These are phyloP conservation scores for Candida xiaguanensis DNA, from an alignment of 805 yeast genomes.

Conservation along the genomic window DNA sequence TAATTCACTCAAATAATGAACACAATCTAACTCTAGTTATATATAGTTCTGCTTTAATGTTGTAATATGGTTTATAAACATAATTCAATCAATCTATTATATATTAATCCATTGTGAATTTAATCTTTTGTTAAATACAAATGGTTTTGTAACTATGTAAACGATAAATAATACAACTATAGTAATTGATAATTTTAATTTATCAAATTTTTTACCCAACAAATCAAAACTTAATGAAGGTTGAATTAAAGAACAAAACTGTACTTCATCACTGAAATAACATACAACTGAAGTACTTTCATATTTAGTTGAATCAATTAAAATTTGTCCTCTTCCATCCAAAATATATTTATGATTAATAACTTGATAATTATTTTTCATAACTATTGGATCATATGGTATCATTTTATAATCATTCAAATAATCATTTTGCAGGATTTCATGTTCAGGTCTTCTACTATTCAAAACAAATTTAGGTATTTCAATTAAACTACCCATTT, in stretches of 20 bases:
- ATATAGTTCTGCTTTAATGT: too few species aligned
- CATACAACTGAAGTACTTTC: conserved; percentile 82
- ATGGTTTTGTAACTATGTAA: conserved; percentile 51
- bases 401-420: conserved; percentile 52
- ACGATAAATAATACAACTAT: conserved; percentile 47
- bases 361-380: conserved; percentile 30
- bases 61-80: too few species aligned
- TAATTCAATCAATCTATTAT: neutral
- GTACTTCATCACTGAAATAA: conserved; percentile 53
- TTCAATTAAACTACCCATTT: conserved; percentile 57
- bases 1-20: too few species aligned
- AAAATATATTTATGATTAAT: conserved; percentile 37
- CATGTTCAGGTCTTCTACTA: conserved; percentile 64
- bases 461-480: conserved; percentile 69
- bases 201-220: conserved; percentile 65
- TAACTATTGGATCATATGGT: conserved; percentile 65
- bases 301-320: conserved; percentile 51
- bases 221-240: conserved; percentile 86
- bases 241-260: conserved; percentile 71
- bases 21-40: too few species aligned
- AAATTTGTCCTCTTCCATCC: conserved; percentile 16
- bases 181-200: conserved; percentile 57
- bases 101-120: conserved; percentile 49
- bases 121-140: conserved; percentile 52
- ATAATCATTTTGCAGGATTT: conserved; percentile 48